phyloP scores from a whole-genome alignment of 108 stramenopile species.

The Cylindrotheca fusiformis region DNA sequence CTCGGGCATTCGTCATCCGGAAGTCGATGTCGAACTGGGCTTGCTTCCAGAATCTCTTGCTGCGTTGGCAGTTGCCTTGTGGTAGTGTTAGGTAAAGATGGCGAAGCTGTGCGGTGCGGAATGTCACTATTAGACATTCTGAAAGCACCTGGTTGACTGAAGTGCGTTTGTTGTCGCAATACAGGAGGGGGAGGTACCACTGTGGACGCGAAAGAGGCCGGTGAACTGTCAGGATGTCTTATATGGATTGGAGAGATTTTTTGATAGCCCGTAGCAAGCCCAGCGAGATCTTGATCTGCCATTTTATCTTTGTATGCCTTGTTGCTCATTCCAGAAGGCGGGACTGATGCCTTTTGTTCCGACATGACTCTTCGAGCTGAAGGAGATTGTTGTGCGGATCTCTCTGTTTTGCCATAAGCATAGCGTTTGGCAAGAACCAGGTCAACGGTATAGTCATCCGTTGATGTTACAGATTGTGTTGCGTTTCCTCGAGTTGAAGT shows the following conservation, averaged over 20 bases:
- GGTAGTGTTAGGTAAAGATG: background rate
- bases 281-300: no score
- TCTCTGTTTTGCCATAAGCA: no score
- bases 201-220: conserved; percentile 9
- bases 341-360: no score
- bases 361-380: no score
- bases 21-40: conserved; percentile 3
- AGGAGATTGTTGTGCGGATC: no score
- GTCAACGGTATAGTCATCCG: no score
- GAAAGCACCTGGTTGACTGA: conserved; percentile 18
- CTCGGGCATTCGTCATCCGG: background rate
- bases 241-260: background rate
- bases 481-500: no score
- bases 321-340: no score
- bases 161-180: conserved; percentile 9
- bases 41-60: conserved; percentile 8
- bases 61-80: conserved; percentile 2
- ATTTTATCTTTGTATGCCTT: no score
- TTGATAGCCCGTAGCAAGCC: background rate
- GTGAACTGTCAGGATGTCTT: conserved; percentile 1
- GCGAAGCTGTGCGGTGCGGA: conserved; percentile 1
- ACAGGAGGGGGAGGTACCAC: conserved; percentile 24
- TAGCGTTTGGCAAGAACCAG: no score
- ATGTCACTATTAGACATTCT: conserved; percentile 9
- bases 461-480: no score